A percentile compares a stretch with the other conserved stretches of the same genome.
These are phyloP conservation scores for Leishmania tarentolae DNA, from an alignment of 208 protist species.

Conservation along the genomic window DNA sequence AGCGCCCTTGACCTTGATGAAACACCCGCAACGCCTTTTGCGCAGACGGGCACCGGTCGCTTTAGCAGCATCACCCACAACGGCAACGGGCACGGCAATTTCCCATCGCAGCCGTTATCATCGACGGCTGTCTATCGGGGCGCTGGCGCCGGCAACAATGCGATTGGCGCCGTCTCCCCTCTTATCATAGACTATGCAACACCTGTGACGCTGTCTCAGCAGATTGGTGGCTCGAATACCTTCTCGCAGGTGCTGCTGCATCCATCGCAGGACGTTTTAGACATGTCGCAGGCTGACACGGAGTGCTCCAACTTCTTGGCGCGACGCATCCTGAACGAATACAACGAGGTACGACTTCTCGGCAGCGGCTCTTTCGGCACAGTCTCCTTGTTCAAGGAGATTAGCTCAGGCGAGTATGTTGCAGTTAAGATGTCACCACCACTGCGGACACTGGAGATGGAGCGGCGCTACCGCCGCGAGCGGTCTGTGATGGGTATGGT, in stretches of 20 bases:
- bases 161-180: conserved; percentile 22
- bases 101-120: conserved; percentile 33
- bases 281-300: conserved; percentile 83
- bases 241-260: conserved; percentile 43
- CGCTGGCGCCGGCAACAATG: conserved; percentile 2
- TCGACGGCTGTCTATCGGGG: conserved; percentile 8
- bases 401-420: conserved; percentile 64
- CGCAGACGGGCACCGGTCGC: conserved; percentile 14
- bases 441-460: conserved; percentile 37
- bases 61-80: conserved; percentile 11
- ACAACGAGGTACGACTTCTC: conserved; percentile 78
- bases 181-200: conserved; percentile 37
- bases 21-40: conserved; percentile 25
- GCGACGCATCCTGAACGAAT: conserved; percentile 75
- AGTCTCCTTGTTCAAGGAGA: conserved; percentile 81
- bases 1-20: conserved; percentile 74
- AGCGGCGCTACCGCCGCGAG: conserved; percentile 68
- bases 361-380: conserved; percentile 78
- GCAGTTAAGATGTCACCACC: conserved; percentile 80
- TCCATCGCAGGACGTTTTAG: conserved; percentile 46
- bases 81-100: background rate
- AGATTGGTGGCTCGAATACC: conserved; percentile 28
- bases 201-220: conserved; percentile 37
- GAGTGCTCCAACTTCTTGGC: conserved; percentile 77
- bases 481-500: conserved; percentile 56